phyloP scores from a whole-genome alignment of 2,329 filamentous ascomycete species.

The Paecilomyces variotii region DNA sequence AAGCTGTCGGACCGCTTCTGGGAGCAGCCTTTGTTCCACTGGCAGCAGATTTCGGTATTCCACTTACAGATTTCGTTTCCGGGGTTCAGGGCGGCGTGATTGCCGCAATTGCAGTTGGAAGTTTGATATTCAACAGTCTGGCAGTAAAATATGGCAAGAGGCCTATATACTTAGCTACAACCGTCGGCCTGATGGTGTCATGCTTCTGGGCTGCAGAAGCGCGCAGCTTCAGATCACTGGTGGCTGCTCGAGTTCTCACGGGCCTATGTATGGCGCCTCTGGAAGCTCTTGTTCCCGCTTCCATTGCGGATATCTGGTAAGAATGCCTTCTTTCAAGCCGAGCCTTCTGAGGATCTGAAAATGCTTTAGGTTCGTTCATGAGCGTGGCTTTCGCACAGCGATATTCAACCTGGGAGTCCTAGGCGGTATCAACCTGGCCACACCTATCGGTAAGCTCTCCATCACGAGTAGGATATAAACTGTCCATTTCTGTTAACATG shows the following conservation, averaged over 20 bases:
- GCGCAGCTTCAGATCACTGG: conserved; percentile 23
- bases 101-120: conserved; percentile 27
- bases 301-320: conserved; percentile 34
- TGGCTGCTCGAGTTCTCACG: conserved; percentile 24
- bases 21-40: conserved; percentile 29
- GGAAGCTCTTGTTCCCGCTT: conserved; percentile 33
- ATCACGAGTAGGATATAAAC: neutral
- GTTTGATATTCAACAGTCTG: conserved; percentile 27
- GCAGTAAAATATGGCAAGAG: conserved; percentile 33
- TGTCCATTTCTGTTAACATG: neutral
- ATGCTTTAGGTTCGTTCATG: conserved; percentile 31
- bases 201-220: conserved; percentile 28
- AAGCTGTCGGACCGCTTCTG: conserved; percentile 33
- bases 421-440: conserved; percentile 35
- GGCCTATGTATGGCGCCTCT: conserved; percentile 33
- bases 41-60: conserved; percentile 22
- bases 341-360: neutral
- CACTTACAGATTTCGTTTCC: conserved; percentile 24
- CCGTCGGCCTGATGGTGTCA: conserved; percentile 24
- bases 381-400: conserved; percentile 32
- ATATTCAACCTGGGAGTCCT: conserved; percentile 37
- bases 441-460: conserved; percentile 28
- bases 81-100: conserved; percentile 30
- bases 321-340: neutral
- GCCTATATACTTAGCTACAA: conserved; percentile 27